phyloP scores from a whole-genome alignment of 169 alveolate species.

The Eimeria zaria region DNA sequence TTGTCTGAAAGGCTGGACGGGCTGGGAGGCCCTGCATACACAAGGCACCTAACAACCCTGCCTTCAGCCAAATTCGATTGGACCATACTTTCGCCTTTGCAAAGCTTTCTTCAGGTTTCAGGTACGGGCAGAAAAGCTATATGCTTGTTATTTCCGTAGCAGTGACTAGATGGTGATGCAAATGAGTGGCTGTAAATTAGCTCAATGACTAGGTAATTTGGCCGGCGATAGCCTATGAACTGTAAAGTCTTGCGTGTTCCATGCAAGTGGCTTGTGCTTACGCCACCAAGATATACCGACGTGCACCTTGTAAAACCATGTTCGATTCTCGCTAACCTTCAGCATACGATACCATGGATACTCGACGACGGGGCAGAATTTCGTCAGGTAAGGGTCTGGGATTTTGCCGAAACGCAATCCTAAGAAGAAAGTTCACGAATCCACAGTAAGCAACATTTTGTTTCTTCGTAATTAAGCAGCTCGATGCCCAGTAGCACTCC shows the following conservation, averaged over 20 bases:
- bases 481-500: neutral
- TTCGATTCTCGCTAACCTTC: constrained; percentile 66
- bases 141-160: neutral
- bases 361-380: constrained; percentile 78
- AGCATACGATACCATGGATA: constrained; percentile 80
- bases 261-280: neutral
- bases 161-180: neutral
- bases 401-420: constrained; percentile 70
- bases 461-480: neutral
- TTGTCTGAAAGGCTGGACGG: constrained; percentile 74
- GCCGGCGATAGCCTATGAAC: neutral
- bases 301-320: constrained; percentile 73
- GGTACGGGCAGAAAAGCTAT: neutral
- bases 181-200: neutral
- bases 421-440: neutral
- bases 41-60: neutral
- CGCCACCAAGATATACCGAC: constrained; percentile 77
- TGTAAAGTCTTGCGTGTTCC: neutral
- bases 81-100: neutral
- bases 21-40: constrained; percentile 58
- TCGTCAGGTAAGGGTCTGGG: constrained; percentile 78
- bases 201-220: neutral
- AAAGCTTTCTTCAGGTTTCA: neutral
- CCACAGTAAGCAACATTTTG: neutral
- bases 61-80: neutral